Evolutionary conservation across 768 basidiomycete species (phyloP).

Genomic region (Tulasnella sp.): DNA sequence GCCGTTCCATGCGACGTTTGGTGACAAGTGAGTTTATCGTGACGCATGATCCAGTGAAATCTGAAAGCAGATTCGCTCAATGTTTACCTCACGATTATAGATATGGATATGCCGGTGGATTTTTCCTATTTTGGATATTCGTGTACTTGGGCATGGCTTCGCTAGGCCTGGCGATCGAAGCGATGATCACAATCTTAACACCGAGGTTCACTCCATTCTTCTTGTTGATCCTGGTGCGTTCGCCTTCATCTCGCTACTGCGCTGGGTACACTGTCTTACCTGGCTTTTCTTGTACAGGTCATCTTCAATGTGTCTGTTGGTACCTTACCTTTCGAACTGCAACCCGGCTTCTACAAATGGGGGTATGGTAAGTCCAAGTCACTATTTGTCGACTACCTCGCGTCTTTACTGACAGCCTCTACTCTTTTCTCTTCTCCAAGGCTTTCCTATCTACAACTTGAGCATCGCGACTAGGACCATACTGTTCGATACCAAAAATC

Average conservation of each 20-base stretch:
- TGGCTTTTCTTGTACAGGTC: conserved; percentile 31
- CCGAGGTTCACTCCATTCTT: conserved; percentile 31
- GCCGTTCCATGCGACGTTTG: conserved; percentile 36
- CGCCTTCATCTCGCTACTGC: neutral
- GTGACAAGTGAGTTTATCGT: conserved; percentile 24
- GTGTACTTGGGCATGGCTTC: conserved; percentile 28
- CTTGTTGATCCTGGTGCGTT: conserved; percentile 22
- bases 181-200: conserved; percentile 29
- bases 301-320: conserved; percentile 39
- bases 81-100: neutral
- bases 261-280: conserved; percentile 23
- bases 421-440: neutral
- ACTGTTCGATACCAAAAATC: conserved; percentile 53
- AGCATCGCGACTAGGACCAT: conserved; percentile 50
- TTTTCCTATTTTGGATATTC: conserved; percentile 32
- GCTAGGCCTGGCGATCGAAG: conserved; percentile 30
- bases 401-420: too few relatives aligned
- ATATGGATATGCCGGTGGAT: conserved; percentile 25
- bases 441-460: conserved; percentile 60
- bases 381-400: too few relatives aligned
- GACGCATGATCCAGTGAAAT: neutral
- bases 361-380: neutral
- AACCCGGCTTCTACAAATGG: conserved; percentile 26
- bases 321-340: conserved; percentile 43
- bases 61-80: too few relatives aligned